phyloP scores from a whole-genome alignment of 2,329 filamentous ascomycete species.

The Paecilomyces niveus region DNA sequence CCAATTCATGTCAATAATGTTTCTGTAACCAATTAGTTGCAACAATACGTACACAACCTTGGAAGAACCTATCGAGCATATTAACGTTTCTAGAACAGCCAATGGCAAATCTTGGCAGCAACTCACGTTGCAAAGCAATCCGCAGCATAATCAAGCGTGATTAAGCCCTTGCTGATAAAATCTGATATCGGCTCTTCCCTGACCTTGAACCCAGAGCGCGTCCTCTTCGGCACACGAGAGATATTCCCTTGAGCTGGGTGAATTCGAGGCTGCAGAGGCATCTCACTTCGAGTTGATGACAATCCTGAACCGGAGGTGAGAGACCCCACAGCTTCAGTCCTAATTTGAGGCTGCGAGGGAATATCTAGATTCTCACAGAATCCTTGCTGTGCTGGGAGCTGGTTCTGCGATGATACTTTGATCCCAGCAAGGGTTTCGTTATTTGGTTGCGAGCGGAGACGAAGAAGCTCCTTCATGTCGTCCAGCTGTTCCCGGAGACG shows the following conservation, averaged over 20 bases:
- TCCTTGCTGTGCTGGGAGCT: not conserved
- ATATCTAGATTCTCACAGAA: slow-evolving; percentile 1
- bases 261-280: slow-evolving; percentile 1
- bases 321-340: not conserved
- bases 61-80: slow-evolving; percentile 24
- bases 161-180: slow-evolving; percentile 27
- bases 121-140: slow-evolving; percentile 25
- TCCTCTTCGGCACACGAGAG: slow-evolving; percentile 15
- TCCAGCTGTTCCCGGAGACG: slow-evolving; percentile 21
- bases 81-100: not conserved
- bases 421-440: not conserved
- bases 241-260: slow-evolving; percentile 4
- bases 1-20: not conserved
- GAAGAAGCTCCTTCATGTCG: slow-evolving; percentile 15
- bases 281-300: slow-evolving; percentile 1
- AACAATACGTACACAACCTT: slow-evolving; percentile 24
- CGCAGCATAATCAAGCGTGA: slow-evolving; percentile 25
- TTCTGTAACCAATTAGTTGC: no score
- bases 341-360: not conserved
- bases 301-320: not conserved
- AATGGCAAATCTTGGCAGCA: not conserved
- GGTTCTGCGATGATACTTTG: slow-evolving; percentile 1
- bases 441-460: slow-evolving; percentile 2
- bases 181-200: slow-evolving; percentile 25
- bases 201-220: slow-evolving; percentile 26